These are phyloP conservation scores for Carex kokanica DNA, from an alignment of 176 grass and related monocot genomes.

Conservation along the genomic window DNA sequence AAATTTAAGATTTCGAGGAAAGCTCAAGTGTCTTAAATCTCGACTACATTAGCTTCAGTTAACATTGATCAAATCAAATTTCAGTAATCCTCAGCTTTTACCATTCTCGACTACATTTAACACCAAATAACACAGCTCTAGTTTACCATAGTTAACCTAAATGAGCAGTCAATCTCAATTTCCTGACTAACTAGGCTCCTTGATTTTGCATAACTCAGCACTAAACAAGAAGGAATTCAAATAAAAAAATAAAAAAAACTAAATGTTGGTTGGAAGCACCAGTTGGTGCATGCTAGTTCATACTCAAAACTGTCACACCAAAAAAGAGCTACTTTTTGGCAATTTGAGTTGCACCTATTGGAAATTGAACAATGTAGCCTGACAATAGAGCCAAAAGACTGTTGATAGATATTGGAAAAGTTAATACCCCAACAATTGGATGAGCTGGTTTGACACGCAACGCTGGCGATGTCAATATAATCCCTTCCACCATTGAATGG, in stretches of 20 bases:
- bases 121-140: background rate
- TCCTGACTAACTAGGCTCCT: background rate
- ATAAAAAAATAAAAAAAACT: background rate
- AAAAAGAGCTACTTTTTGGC: background rate
- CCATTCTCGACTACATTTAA: background rate
- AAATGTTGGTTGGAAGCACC: background rate
- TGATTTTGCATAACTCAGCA: background rate
- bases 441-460: conserved; percentile 91
- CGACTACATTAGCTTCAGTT: background rate
- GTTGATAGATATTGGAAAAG: background rate
- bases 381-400: background rate
- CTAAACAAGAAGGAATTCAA: background rate
- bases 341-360: background rate
- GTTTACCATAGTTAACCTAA: background rate
- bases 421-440: conserved; percentile 88
- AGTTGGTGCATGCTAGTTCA: background rate
- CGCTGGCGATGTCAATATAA: conserved; percentile 92
- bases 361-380: background rate
- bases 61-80: background rate
- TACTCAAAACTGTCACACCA: background rate
- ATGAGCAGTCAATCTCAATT: background rate
- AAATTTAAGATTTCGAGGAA: background rate
- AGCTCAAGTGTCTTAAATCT: background rate
- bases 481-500: conserved; percentile 63
- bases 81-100: background rate